These are phyloP conservation scores for Lasiodiplodia sp. DNA, from an alignment of 2,329 filamentous ascomycete genomes.

Conservation along the genomic window DNA sequence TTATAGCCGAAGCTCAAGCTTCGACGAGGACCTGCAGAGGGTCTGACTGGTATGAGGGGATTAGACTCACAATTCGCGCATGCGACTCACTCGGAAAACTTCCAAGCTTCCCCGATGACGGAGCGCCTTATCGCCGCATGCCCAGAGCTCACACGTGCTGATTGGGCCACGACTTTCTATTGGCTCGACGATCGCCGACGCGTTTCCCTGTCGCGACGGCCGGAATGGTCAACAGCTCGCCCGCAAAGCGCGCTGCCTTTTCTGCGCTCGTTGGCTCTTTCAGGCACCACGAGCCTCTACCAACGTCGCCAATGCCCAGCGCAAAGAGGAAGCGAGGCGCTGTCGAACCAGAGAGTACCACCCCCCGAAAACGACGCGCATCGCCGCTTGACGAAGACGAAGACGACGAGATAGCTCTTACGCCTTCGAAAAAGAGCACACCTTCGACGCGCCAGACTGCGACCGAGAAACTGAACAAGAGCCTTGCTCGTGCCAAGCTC, in stretches of 20 bases:
- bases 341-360: constrained; percentile 15
- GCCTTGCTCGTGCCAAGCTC: constrained; percentile 33
- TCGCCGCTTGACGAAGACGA: constrained; percentile 14
- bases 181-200: constrained; percentile 22
- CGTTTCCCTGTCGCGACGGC: constrained; percentile 24
- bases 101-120: constrained; percentile 25
- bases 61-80: constrained; percentile 17
- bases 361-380: constrained; percentile 22
- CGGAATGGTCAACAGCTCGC: constrained; percentile 14
- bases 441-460: constrained; percentile 28
- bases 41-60: constrained; percentile 2
- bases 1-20: constrained; percentile 23
- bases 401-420: constrained; percentile 24
- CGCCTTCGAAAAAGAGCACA: constrained; percentile 19
- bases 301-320: constrained; percentile 21
- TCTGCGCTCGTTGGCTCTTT: constrained; percentile 18
- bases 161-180: constrained; percentile 25
- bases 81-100: constrained; percentile 23
- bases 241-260: constrained; percentile 13
- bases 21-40: neutral
- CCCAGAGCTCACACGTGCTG: constrained; percentile 13
- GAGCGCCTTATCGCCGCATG: constrained; percentile 21
- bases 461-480: constrained; percentile 31
- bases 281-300: constrained; percentile 1
- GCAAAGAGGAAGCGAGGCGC: constrained; percentile 26